Conservation (phyloP, 2,329 filamentous ascomycete genomes). For the Pseudogymnoascus sp. region DNA sequence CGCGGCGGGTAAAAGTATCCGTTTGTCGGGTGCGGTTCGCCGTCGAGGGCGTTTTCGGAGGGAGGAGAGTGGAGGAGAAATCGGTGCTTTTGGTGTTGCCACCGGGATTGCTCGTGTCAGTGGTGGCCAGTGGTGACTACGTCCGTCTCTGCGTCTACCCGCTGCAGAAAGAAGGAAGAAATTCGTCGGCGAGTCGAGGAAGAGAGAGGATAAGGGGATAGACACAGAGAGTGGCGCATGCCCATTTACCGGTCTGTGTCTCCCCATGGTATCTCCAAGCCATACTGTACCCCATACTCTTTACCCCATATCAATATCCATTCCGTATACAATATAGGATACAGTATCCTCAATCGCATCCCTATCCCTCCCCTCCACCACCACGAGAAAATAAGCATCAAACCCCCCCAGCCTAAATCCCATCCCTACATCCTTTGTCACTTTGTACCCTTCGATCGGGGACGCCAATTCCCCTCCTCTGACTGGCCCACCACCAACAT, state of each 20-base stretch:
- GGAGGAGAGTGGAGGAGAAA: not conserved
- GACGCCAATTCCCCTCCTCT: not conserved
- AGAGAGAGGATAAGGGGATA: not conserved
- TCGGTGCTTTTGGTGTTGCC: not conserved
- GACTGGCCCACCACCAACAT: not conserved
- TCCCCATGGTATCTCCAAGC: too few species aligned
- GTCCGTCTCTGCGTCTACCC: not conserved
- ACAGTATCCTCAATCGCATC: not conserved
- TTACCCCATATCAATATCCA: not conserved
- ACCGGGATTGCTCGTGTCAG: not conserved
- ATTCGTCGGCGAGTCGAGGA: not conserved
- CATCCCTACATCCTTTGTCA: not conserved
- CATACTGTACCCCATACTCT: not conserved
- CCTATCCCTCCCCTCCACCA: not conserved
- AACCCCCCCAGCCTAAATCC: not conserved
- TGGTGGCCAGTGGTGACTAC: not conserved
- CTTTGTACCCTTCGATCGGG: not conserved
- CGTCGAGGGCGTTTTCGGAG: conserved; percentile 4
- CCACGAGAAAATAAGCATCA: not conserved
- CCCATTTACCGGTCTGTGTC: too few species aligned
- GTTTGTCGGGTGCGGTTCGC: conserved; percentile 3
- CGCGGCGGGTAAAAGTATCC: conserved; percentile 4
- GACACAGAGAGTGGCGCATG: too few species aligned
- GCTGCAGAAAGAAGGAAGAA: not conserved
- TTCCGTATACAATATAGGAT: not conserved